Evolutionary conservation across 1,284 basidiomycete genomes (phyloP).

Genomic region (Ustilago shanxiensis): DNA sequence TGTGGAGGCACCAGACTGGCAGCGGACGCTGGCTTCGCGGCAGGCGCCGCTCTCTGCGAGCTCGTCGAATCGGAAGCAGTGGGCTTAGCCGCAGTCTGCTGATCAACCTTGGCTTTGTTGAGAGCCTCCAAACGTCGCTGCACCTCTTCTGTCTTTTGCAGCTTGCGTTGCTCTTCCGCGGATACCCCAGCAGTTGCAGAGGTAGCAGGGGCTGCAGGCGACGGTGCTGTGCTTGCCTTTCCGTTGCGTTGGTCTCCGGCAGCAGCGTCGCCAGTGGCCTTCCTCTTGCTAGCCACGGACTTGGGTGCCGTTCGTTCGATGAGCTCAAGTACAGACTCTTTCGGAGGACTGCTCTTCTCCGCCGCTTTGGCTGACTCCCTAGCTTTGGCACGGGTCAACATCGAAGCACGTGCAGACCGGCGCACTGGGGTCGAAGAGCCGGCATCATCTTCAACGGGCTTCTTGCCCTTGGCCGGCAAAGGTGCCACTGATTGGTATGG

Average conservation of each 20-base stretch:
- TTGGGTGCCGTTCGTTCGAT: constrained; percentile 60
- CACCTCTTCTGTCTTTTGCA: constrained; percentile 56
- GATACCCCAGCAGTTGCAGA: constrained; percentile 5
- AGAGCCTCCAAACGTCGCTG: constrained; percentile 55
- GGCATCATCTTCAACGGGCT: constrained; percentile 6
- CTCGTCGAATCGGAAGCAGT: background rate
- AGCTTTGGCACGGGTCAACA: constrained; percentile 56
- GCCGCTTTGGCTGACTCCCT: constrained; percentile 45
- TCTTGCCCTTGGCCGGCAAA: constrained; percentile 26
- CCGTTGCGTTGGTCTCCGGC: constrained; percentile 12
- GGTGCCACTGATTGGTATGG: constrained; percentile 59
- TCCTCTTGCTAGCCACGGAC: constrained; percentile 24
- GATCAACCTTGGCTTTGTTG: constrained; percentile 33
- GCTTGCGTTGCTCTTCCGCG: constrained; percentile 31
- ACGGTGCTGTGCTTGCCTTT: constrained; percentile 1
- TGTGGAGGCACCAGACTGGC: constrained; percentile 40
- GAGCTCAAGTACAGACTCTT: constrained; percentile 57
- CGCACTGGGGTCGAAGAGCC: constrained; percentile 15
- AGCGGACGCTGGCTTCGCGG: constrained; percentile 10
- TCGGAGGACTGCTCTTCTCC: constrained; percentile 43
- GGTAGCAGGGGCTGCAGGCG: constrained; percentile 2
- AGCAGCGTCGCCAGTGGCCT: constrained; percentile 3
- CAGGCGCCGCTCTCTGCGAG: background rate
- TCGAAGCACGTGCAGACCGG: constrained; percentile 38
- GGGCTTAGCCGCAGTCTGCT: constrained; percentile 16